A percentile compares a stretch with the other conserved stretches of the same genome.
Evolutionary conservation across 139 green algal species (phyloP).

Genomic region (Trebouxia sp.): DNA sequence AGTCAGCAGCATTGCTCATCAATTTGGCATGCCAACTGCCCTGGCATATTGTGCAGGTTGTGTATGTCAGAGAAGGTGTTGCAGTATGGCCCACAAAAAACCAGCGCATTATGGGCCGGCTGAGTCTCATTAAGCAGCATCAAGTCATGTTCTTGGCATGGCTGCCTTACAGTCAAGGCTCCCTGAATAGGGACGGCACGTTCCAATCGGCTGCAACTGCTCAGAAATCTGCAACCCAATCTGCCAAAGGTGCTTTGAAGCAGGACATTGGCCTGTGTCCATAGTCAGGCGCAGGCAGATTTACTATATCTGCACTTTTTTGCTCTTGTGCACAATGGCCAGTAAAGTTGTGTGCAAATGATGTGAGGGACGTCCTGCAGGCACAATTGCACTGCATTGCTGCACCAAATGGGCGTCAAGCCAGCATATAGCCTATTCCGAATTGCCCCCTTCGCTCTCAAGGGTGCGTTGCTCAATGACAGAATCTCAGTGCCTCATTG

Average conservation of each 20-base stretch:
- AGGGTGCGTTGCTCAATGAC: too few relatives aligned
- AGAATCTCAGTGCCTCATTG: too few relatives aligned
- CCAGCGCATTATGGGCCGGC: slow-evolving; percentile 63
- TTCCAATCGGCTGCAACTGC: slow-evolving; percentile 34
- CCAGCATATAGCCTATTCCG: too few relatives aligned
- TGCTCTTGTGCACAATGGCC: not conserved
- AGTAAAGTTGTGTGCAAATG: too few relatives aligned
- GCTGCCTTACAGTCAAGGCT: slow-evolving; percentile 59
- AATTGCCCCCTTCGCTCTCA: too few relatives aligned
- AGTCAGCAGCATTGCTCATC: not conserved
- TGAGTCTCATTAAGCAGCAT: slow-evolving; percentile 72
- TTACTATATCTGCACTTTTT: not conserved
- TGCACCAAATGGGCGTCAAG: too few relatives aligned
- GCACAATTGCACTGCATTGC: too few relatives aligned
- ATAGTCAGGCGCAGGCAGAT: too few relatives aligned
- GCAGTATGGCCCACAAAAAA: slow-evolving; percentile 56
- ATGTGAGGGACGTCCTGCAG: too few relatives aligned
- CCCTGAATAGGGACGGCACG: slow-evolving; percentile 45
- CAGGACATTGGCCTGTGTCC: too few relatives aligned
- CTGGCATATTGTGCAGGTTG: slow-evolving; percentile 48
- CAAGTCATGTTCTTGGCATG: slow-evolving; percentile 74
- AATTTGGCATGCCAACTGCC: not conserved
- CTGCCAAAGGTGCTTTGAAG: slow-evolving; percentile 12
- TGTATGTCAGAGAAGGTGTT: slow-evolving; percentile 69
- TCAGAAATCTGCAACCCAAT: slow-evolving; percentile 1